Evolutionary conservation across 2,329 filamentous ascomycete species (phyloP).

Genomic region (Cytospora chrysosperma): DNA sequence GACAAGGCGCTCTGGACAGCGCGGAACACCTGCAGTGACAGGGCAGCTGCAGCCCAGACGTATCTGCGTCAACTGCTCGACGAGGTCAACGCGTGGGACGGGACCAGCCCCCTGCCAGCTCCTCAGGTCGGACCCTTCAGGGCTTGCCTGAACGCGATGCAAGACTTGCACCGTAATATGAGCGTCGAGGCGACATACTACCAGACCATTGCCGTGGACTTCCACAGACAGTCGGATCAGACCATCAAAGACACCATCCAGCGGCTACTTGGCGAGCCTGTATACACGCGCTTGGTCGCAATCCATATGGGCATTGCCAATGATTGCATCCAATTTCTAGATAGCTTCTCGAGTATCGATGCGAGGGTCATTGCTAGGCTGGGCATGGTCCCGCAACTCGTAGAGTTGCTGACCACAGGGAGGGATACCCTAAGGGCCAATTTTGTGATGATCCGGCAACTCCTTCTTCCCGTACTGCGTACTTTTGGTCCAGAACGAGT

Average conservation of each 20-base stretch:
- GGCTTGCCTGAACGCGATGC: neutral
- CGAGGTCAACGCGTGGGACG: neutral
- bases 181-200: neutral
- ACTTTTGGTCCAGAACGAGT: neutral
- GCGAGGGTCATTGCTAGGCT: neutral
- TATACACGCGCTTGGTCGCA: neutral
- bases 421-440: neutral
- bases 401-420: neutral
- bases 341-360: neutral
- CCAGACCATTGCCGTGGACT: neutral
- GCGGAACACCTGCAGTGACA: neutral
- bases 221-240: neutral
- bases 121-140: neutral
- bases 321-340: slow-evolving; percentile 2
- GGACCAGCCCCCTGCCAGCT: neutral
- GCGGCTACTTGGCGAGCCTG: neutral
- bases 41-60: neutral
- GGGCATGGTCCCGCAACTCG: neutral
- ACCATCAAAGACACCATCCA: neutral
- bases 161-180: neutral
- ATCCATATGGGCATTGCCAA: neutral
- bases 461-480: neutral
- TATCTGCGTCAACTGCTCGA: neutral
- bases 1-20: slow-evolving; percentile 5
- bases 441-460: neutral